Base-by-base conservation (phyloP, 345 rosid species). In the Noccaea caerulescens region DNA sequence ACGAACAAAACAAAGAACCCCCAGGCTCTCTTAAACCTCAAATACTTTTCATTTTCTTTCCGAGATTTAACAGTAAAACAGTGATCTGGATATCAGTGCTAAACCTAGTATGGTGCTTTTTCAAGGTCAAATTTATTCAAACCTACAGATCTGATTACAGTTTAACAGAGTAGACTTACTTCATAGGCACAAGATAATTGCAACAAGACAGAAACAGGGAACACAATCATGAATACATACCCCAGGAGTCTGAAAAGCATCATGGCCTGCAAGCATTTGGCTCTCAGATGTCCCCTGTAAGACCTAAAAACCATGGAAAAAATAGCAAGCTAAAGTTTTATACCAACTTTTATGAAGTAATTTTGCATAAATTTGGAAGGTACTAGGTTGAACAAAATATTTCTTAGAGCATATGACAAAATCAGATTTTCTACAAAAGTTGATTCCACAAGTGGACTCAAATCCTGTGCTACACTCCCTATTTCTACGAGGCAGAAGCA, bases 161-260 rank as follows among this genome's bases (percentile, higher is more conserved):
- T 43, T 43, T 30, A 60, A 42, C 34, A 37, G 43, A 33, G 59
- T n/a, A 54, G 59, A 33, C 1, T 30, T 43, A 42, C 52, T n/a
- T 61, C 20, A 43, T 12, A 41, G 10, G 72, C 14, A 54, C 53
- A 33, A 42, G 13, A 39, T 66, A 38, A 33, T 7, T 56, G 45
- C 44, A 68, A 42, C 64, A 20, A 33, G 23, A 45, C 27, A 58
- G n/a, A 45, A 18, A 71, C 3, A 16, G 23, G 10, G 34, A 37
- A 72, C 7, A 13, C 2, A 63, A 55, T 72, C 32, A 73, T 20
- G 33, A 76, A 75, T 56, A 83, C 85, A 61, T 65, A 90, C 98
- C 95, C 84, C 92, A 46, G 97, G 98, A 73, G 96, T 93, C 46
- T n/a, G 84, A 72, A 57, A n/a, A 61, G 66, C 39, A 30, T 61